Conservation (phyloP, 2,329 filamentous ascomycete genomes). For the Epichloe elymi region DNA sequence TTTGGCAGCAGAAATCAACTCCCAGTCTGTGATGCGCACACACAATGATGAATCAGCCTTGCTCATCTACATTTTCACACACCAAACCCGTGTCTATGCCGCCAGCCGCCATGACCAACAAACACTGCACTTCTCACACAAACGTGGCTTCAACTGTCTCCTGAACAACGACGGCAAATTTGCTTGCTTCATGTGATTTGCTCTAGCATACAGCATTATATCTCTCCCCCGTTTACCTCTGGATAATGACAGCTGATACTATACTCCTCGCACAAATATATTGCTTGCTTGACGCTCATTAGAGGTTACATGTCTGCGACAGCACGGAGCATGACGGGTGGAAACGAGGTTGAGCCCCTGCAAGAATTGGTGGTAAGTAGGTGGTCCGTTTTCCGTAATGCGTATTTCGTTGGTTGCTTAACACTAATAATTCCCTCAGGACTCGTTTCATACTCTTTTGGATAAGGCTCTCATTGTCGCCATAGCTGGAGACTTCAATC, state of each 20-base stretch:
- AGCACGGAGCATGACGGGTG: conserved; percentile 12
- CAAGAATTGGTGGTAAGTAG: conserved; percentile 18
- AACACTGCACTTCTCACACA: background rate
- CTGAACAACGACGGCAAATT: background rate
- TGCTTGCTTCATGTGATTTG: background rate
- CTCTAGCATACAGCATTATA: no score
- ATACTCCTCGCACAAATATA: background rate
- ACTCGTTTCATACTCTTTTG: conserved; percentile 59
- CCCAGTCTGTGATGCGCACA: background rate
- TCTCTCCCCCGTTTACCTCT: no score
- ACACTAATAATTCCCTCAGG: conserved; percentile 26
- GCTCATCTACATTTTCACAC: background rate
- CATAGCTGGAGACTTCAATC: conserved; percentile 61
- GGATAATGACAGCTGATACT: background rate
- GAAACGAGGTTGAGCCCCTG: conserved; percentile 12
- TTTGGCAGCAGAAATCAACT: background rate
- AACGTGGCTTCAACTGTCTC: background rate
- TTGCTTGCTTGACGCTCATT: background rate
- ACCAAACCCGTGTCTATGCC: background rate
- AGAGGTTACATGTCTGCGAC: background rate
- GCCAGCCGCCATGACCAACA: background rate
- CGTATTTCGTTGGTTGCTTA: background rate
- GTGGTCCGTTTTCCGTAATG: no score
- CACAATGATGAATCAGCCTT: background rate
- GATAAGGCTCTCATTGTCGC: conserved; percentile 68